These are phyloP conservation scores for Penicillium occitanis DNA, from an alignment of 2,329 filamentous ascomycete genomes.

Conservation along the genomic window DNA sequence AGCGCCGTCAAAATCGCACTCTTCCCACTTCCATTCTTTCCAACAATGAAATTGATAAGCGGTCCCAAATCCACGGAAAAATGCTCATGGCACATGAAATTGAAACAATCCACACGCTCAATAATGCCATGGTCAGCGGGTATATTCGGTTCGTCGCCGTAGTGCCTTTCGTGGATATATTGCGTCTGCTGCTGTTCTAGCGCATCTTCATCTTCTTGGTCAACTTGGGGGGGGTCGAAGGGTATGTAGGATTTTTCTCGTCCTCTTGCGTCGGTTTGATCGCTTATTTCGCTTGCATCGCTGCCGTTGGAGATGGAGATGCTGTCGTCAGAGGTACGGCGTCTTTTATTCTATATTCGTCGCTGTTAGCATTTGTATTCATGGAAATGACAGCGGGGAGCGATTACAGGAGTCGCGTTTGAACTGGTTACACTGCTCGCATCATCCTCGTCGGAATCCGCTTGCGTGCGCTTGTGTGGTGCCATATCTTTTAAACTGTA, in stretches of 20 bases:
- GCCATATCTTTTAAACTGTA: slow-evolving; percentile 35
- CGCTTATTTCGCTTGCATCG: not conserved
- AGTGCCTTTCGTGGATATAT: slow-evolving; percentile 55
- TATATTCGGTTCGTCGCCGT: slow-evolving; percentile 63
- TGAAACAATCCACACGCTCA: slow-evolving; percentile 79
- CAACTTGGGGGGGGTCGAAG: not conserved
- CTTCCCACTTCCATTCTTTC: slow-evolving; percentile 96
- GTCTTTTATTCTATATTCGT: slow-evolving; percentile 18
- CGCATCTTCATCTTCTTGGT: slow-evolving; percentile 37
- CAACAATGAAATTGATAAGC: slow-evolving; percentile 96
- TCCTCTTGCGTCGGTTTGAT: not conserved
- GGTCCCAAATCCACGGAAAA: slow-evolving; percentile 84
- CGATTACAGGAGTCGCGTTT: slow-evolving; percentile 14
- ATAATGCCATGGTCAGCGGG: slow-evolving; percentile 83
- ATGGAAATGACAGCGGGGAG: not conserved
- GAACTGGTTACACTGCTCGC: slow-evolving; percentile 24
- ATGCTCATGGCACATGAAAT: slow-evolving; percentile 94
- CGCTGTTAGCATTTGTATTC: not conserved
- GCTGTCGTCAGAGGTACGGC: slow-evolving; percentile 17
- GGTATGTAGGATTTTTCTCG: not conserved
- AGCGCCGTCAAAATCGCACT: slow-evolving; percentile 92
- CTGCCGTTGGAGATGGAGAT: slow-evolving; percentile 4
- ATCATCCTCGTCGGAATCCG: slow-evolving; percentile 32
- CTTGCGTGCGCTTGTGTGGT: slow-evolving; percentile 43
- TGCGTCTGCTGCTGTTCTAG: slow-evolving; percentile 64